A percentile compares a stretch with the other conserved stretches of the same genome.
These are phyloP conservation scores for Gyromitra esculenta DNA, from an alignment of 2,329 filamentous ascomycete genomes.

Conservation along the genomic window DNA sequence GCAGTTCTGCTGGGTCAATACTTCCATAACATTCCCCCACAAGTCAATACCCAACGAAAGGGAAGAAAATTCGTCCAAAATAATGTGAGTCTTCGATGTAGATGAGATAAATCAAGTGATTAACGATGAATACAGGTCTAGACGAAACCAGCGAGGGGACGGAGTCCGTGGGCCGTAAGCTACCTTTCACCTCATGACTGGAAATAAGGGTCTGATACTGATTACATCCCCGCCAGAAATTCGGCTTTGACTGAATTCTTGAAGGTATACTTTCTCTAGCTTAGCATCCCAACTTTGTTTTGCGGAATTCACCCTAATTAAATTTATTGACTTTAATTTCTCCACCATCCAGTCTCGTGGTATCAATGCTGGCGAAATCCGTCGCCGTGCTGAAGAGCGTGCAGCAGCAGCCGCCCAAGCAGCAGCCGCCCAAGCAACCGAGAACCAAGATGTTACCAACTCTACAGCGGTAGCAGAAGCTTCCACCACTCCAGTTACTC, in stretches of 20 bases:
- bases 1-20: not conserved
- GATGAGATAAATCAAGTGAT: not conserved
- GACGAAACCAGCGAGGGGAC: slow-evolving; percentile 31
- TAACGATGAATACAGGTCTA: slow-evolving; percentile 23
- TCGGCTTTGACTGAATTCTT: slow-evolving; percentile 58
- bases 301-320: not conserved
- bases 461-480: slow-evolving; percentile 17
- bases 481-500: slow-evolving; percentile 20
- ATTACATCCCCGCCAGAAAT: slow-evolving; percentile 49
- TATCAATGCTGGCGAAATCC: slow-evolving; percentile 55
- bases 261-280: slow-evolving; percentile 48
- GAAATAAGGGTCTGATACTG: slow-evolving; percentile 7
- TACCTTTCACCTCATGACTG: not conserved
- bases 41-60: slow-evolving; percentile 9
- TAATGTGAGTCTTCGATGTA: slow-evolving; percentile 31
- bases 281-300: not conserved
- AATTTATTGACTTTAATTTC: slow-evolving; percentile 6
- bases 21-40: not conserved
- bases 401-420: slow-evolving; percentile 44
- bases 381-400: slow-evolving; percentile 41
- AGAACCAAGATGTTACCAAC: slow-evolving; percentile 1
- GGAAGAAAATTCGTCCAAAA: slow-evolving; percentile 1
- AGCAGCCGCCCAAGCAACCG: not conserved
- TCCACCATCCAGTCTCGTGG: slow-evolving; percentile 54
- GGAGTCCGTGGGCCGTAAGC: slow-evolving; percentile 53